A percentile compares a stretch with the other conserved stretches of the same genome.
Evolutionary conservation across 2,329 filamentous ascomycete genomes (phyloP).

Genomic region (Neofusicoccum laricinum): DNA sequence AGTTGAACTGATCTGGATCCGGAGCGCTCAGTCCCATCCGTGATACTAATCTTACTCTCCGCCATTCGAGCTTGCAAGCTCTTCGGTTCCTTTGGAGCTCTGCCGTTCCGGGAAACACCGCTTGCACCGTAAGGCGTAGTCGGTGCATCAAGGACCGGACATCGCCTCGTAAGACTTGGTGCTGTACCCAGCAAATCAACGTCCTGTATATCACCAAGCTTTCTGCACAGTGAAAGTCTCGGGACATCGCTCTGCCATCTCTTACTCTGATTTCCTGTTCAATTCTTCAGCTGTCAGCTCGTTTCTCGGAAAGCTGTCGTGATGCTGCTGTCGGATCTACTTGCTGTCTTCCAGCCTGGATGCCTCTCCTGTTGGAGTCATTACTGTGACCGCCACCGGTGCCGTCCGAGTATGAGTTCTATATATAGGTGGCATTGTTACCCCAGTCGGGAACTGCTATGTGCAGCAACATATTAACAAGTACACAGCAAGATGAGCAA

Average conservation of each 20-base stretch:
- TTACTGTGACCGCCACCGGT: slow-evolving; percentile 54
- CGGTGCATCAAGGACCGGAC: no score
- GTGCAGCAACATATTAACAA: slow-evolving; percentile 43
- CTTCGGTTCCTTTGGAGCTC: not conserved
- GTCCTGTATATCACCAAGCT: not conserved
- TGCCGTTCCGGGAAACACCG: not conserved
- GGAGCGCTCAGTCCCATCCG: not conserved
- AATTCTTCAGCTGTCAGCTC: not conserved
- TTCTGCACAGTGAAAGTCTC: not conserved
- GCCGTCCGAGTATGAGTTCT: slow-evolving; percentile 59
- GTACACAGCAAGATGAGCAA: slow-evolving; percentile 22
- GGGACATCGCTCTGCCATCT: not conserved
- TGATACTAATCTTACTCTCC: not conserved
- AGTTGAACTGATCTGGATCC: no score
- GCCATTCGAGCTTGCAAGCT: not conserved
- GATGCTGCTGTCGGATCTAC: not conserved
- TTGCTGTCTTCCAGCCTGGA: slow-evolving; percentile 63
- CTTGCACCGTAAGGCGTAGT: no score
- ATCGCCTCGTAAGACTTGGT: not conserved
- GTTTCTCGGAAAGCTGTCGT: no score
- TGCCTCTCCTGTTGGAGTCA: slow-evolving; percentile 68
- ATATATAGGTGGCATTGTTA: slow-evolving; percentile 50
- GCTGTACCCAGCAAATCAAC: not conserved
- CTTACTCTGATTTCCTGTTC: not conserved
- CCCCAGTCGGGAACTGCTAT: slow-evolving; percentile 57